Evolutionary conservation across 2,329 filamentous ascomycete genomes (phyloP).

Genomic region (Claviceps sp.): DNA sequence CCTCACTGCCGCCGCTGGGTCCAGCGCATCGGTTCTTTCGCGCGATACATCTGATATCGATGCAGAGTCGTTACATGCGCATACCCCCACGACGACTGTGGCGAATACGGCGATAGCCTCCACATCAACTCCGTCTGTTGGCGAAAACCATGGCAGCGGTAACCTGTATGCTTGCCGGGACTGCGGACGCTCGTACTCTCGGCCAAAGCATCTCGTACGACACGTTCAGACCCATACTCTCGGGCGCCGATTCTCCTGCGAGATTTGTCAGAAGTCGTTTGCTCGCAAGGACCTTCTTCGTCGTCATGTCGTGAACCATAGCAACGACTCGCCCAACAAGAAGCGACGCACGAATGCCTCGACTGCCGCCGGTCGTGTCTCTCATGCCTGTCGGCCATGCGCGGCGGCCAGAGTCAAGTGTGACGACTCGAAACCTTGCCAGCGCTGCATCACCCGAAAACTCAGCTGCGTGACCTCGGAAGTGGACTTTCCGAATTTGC

Average conservation of each 20-base stretch:
- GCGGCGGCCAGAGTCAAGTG: constrained; percentile 41
- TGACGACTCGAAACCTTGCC: constrained; percentile 40
- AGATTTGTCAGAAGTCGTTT: constrained; percentile 40
- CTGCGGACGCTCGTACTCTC: constrained; percentile 37
- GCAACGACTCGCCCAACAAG: constrained; percentile 34
- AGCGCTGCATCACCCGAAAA: constrained; percentile 33
- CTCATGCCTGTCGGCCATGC: constrained; percentile 38
- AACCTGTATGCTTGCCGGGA: constrained; percentile 37
- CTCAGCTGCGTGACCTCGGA: constrained; percentile 29
- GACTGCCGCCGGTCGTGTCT: constrained; percentile 34
- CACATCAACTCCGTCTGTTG: constrained; percentile 1
- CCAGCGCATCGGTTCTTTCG: background rate
- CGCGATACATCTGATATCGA: background rate
- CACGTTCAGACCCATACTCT: constrained; percentile 38
- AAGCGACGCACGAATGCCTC: constrained; percentile 31
- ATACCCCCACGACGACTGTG: background rate
- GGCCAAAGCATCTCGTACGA: constrained; percentile 39
- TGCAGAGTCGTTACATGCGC: background rate
- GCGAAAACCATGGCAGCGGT: constrained; percentile 13
- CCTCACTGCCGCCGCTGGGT: background rate
- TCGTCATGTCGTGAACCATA: constrained; percentile 37
- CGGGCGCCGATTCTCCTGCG: constrained; percentile 34
- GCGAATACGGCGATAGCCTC: background rate
- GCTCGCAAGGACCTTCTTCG: constrained; percentile 40
- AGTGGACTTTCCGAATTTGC: constrained; percentile 27